These are phyloP conservation scores for Trichoderma afroharzianum DNA, from an alignment of 2,329 filamentous ascomycete genomes.

Conservation along the genomic window DNA sequence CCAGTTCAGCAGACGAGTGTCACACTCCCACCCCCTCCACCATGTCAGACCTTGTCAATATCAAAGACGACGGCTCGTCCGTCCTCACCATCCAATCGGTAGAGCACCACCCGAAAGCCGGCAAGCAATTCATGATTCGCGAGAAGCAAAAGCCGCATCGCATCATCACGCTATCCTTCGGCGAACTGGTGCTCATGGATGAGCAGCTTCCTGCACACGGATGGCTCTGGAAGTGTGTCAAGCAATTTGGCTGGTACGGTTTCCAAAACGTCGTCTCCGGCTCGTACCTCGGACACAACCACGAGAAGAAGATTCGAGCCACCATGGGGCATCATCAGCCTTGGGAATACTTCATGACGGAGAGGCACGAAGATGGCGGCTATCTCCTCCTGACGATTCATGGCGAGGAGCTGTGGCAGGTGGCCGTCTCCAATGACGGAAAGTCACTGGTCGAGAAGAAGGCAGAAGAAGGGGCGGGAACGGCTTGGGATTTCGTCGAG, in stretches of 20 bases:
- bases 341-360: not conserved
- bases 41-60: not conserved
- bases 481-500: constrained; percentile 14
- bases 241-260: constrained; percentile 5
- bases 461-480: not conserved
- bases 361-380: constrained; percentile 1
- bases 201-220: not conserved
- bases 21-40: not conserved
- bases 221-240: constrained; percentile 8
- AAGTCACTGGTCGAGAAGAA: not conserved
- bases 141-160: not conserved
- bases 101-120: not conserved
- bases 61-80: not conserved
- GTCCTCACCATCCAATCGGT: not conserved
- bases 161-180: not conserved
- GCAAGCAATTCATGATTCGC: not conserved
- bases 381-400: not conserved
- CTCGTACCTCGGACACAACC: not conserved
- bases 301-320: too few relatives aligned
- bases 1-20: not conserved
- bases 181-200: not conserved
- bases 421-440: not conserved
- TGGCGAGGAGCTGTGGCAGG: not conserved
- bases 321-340: too few relatives aligned
- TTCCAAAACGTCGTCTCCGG: constrained; percentile 9